Base-by-base conservation (phyloP, 768 basidiomycete species). In the Hypholoma fasciculare region DNA sequence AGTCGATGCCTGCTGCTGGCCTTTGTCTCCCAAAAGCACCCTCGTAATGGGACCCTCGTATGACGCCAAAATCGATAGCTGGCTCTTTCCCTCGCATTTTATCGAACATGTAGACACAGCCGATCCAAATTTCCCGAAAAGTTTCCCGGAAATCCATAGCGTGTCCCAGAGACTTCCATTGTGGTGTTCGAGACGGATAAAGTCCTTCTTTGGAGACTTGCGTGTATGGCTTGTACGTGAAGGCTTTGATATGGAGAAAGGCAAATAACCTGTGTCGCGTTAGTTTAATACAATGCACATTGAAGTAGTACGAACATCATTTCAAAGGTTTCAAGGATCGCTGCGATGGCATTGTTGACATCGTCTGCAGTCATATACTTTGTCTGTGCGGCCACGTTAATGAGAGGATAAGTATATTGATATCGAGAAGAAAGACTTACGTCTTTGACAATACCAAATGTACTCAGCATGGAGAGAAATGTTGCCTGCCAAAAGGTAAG, bases 401-500 rank as follows among this genome's bases (percentile, higher is more conserved):
- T 46, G 13, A 19, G 19, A 49, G 49, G 13, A 42, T 9, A 23
- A 19, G 11, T 12, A 36, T 14, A 12, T 16, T 4, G 23, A 23
- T 23, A 4, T 5, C n/a, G 13, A 5, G 19, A 27, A 38, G 38
- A 30, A 17, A 7, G 51, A 69, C 79, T 46, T 64, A 87, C 87
- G 69, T 82, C 80, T 70, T 88, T 88, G 56, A 91, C 79, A 4
- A 88, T 73, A 0, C 82, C 83, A 54, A 87, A 72, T 67, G 82
- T 76, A 39, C 75, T 78, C 12, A 91, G 77, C 14, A 83, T 57
- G 3, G 83, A 81, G 13, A 92, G 76, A 36, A 83, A 74, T 0
- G 81, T 83, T 14, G 84, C 80, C 69, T 91, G 89, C 89, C 89
- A 92, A 67, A 91, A 91, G 7, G 87, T 89, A 16, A 90, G 72